Evolutionary conservation across 192 early-diverging fungal genomes (phyloP).

Genomic region (Phlyctochytrium planicorne): DNA sequence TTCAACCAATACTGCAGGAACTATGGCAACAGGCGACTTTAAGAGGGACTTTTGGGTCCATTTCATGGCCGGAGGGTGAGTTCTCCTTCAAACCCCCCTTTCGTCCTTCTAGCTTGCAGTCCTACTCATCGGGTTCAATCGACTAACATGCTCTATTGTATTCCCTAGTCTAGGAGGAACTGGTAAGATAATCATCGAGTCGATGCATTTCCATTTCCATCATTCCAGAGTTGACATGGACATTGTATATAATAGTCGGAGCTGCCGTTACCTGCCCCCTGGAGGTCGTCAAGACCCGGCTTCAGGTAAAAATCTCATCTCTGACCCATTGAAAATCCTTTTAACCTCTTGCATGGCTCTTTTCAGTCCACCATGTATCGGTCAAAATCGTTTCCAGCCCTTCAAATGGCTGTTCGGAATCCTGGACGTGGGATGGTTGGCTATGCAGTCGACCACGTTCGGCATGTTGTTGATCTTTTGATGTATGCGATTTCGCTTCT

Average conservation of each 20-base stretch:
- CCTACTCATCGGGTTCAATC: background rate
- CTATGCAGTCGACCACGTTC: background rate
- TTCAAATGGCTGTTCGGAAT: slow-evolving; percentile 2
- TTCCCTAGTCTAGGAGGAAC: background rate
- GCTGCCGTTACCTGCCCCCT: slow-evolving; percentile 87
- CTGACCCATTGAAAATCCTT: slow-evolving; percentile 7
- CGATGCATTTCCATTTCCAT: too few relatives aligned
- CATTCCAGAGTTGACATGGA: background rate
- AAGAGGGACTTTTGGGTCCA: slow-evolving; percentile 44
- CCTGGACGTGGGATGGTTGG: too few relatives aligned
- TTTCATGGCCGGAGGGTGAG: slow-evolving; percentile 71
- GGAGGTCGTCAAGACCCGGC: slow-evolving; percentile 91
- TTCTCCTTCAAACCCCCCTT: background rate
- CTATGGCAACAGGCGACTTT: background rate
- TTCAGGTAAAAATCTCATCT: slow-evolving; percentile 63
- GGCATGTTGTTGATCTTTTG: slow-evolving; percentile 28
- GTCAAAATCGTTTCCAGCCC: slow-evolving; percentile 13
- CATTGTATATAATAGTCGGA: slow-evolving; percentile 56
- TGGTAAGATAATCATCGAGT: too few relatives aligned
- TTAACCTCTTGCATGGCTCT: background rate
- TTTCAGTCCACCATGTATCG: slow-evolving; percentile 10
- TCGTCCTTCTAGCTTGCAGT: background rate
- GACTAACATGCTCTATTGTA: too few relatives aligned
- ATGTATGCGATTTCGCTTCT: too few relatives aligned
- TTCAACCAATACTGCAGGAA: background rate